Evolutionary conservation across 352 stramenopile species (phyloP).

Genomic region (Phytopythium cucurbitacearum): DNA sequence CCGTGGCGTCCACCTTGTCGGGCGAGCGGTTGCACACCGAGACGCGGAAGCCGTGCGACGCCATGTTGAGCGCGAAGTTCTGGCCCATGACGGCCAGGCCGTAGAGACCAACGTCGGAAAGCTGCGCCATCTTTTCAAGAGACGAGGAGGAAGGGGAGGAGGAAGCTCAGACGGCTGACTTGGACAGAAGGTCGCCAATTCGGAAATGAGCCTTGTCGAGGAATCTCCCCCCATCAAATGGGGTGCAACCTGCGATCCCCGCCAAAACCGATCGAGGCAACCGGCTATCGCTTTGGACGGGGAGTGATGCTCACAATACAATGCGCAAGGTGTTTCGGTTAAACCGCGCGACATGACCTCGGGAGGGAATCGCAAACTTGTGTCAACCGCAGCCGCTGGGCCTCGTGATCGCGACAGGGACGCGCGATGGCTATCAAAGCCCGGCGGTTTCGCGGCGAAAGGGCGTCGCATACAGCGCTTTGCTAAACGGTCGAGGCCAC

Average conservation of each 20-base stretch:
- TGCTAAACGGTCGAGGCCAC: too few species aligned
- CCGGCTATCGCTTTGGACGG: too few species aligned
- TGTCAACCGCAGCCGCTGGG: too few species aligned
- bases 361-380: too few species aligned
- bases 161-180: slow-evolving; percentile 3
- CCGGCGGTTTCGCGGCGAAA: too few species aligned
- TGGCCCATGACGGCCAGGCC: slow-evolving; percentile 95
- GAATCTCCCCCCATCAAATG: slow-evolving; percentile 3
- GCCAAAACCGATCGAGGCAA: slow-evolving; percentile 5
- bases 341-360: too few species aligned
- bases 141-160: slow-evolving; percentile 4
- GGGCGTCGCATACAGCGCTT: too few species aligned
- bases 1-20: slow-evolving; percentile 95
- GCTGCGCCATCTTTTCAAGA: slow-evolving; percentile 36
- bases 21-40: slow-evolving; percentile 97
- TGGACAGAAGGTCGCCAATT: slow-evolving; percentile 19
- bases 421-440: too few species aligned
- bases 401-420: too few species aligned
- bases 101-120: slow-evolving; percentile 88
- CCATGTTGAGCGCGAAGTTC: slow-evolving; percentile 99
- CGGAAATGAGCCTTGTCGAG: slow-evolving; percentile 11
- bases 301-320: too few species aligned
- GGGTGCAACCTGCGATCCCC: slow-evolving; percentile 2
- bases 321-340: too few species aligned
- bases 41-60: slow-evolving; percentile 94